phyloP scores from a whole-genome alignment of 352 stramenopile genomes.

The Pythium vanterpoolii region DNA sequence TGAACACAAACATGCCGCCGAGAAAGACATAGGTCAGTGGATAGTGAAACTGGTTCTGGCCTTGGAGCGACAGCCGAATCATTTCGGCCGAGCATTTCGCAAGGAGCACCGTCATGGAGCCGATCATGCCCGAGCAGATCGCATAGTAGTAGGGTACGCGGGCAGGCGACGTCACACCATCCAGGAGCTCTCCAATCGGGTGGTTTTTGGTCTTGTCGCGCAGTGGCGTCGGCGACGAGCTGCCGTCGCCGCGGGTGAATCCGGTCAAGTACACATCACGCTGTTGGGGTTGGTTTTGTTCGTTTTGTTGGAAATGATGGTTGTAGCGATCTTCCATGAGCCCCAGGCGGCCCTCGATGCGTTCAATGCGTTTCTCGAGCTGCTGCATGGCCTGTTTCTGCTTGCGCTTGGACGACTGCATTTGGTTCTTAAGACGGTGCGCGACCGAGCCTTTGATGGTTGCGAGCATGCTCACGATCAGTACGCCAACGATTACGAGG shows the following conservation, averaged over 20 bases:
- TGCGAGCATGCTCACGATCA: conserved; percentile 77
- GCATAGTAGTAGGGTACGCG: conserved; percentile 84
- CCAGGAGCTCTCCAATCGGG: conserved; percentile 32
- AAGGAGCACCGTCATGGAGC: conserved; percentile 78
- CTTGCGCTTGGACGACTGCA: conserved; percentile 75
- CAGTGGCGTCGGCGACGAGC: conserved; percentile 14
- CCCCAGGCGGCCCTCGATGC: conserved; percentile 62
- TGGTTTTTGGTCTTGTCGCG: conserved; percentile 22
- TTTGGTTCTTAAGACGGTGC: conserved; percentile 82
- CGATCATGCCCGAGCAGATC: conserved; percentile 83
- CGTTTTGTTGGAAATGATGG: conserved; percentile 25
- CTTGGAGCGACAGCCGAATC: conserved; percentile 78
- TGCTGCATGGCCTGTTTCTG: conserved; percentile 84
- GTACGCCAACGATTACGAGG: conserved; percentile 70
- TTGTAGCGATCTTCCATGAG: conserved; percentile 63
- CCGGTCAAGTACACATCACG: neutral
- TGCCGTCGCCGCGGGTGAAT: conserved; percentile 14
- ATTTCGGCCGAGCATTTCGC: conserved; percentile 86
- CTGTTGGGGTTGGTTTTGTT: neutral
- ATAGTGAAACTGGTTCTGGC: conserved; percentile 86
- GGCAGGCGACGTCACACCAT: conserved; percentile 27
- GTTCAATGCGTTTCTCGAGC: conserved; percentile 62
- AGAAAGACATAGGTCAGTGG: conserved; percentile 84
- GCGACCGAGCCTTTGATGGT: conserved; percentile 88
- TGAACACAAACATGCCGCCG: conserved; percentile 82